These are phyloP conservation scores for Allium cepa DNA, from an alignment of 106 monocot species.

Conservation along the genomic window DNA sequence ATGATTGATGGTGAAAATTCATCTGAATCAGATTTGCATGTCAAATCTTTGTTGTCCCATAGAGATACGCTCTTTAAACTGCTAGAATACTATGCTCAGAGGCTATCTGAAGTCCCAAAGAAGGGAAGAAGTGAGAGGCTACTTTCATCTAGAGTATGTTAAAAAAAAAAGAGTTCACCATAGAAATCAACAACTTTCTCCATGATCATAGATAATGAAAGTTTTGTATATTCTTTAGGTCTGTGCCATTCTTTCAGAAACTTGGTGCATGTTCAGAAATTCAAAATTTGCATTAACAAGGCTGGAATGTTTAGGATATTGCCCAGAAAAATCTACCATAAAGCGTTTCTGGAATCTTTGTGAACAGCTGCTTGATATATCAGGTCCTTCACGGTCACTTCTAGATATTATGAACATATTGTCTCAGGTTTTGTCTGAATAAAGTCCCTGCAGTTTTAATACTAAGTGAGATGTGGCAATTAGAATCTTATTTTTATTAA, in stretches of 20 bases:
- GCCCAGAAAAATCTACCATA: slow-evolving; percentile 35
- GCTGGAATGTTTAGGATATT: slow-evolving; percentile 70
- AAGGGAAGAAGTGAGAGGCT: slow-evolving; percentile 44
- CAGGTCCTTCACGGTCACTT: slow-evolving; percentile 36
- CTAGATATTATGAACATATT: neutral
- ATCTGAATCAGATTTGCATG: slow-evolving; percentile 37
- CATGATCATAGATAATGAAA: too few species aligned
- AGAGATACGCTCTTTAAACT: slow-evolving; percentile 55
- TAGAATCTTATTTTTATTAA: too few species aligned
- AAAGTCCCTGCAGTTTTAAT: too few species aligned
- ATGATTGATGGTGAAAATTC: slow-evolving; percentile 69
- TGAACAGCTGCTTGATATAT: slow-evolving; percentile 57
- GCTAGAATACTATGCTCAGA: slow-evolving; percentile 39
- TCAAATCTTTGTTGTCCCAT: slow-evolving; percentile 41
- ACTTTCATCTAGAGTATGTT: slow-evolving; percentile 70
- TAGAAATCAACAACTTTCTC: too few species aligned
- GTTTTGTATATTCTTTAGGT: slow-evolving; percentile 25
- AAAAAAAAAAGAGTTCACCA: too few species aligned
- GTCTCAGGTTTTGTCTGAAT: too few species aligned
- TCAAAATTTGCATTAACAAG: slow-evolving; percentile 60
- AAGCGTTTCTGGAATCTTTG: slow-evolving; percentile 88
- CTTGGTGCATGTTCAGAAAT: slow-evolving; percentile 85
- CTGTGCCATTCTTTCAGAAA: slow-evolving; percentile 73
- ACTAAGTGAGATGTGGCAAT: too few species aligned
- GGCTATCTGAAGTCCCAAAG: slow-evolving; percentile 29